Evolutionary conservation across 371 early-diverging fungal species (phyloP).

Genomic region (Mortierella sp.): DNA sequence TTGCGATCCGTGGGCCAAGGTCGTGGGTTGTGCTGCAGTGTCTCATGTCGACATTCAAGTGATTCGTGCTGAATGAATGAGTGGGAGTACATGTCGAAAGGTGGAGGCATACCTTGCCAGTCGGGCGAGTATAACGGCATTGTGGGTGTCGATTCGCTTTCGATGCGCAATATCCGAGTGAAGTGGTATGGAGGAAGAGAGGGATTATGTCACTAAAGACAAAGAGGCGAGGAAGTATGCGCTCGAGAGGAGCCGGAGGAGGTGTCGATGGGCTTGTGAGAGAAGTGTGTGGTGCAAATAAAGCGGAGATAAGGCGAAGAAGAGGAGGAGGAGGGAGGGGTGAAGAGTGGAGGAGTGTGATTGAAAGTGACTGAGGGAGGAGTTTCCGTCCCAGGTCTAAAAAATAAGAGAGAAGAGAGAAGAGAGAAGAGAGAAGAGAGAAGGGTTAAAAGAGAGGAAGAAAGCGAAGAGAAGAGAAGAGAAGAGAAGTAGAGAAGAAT

Average conservation of each 20-base stretch:
- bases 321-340: background rate
- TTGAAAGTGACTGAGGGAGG: background rate
- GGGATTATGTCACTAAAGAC: background rate
- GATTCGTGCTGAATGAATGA: background rate
- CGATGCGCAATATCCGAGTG: too few species aligned
- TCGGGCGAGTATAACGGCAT: background rate
- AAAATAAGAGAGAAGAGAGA: background rate
- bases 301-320: too few species aligned
- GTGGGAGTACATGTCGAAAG: background rate
- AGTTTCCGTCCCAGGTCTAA: conserved; percentile 6
- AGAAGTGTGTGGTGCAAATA: background rate
- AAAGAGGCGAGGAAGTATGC: background rate
- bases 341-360: background rate
- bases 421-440: background rate
- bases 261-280: background rate
- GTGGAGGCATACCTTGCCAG: conserved; percentile 7
- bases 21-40: too few species aligned
- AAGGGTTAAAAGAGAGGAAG: background rate
- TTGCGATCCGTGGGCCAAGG: background rate
- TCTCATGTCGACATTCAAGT: background rate
- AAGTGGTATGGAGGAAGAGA: background rate
- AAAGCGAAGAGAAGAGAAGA: background rate
- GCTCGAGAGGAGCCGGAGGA: background rate
- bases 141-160: too few species aligned
- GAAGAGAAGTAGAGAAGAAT: background rate